Base-by-base conservation (phyloP, 257 asterid species). In the Verbascum thapsus region DNA sequence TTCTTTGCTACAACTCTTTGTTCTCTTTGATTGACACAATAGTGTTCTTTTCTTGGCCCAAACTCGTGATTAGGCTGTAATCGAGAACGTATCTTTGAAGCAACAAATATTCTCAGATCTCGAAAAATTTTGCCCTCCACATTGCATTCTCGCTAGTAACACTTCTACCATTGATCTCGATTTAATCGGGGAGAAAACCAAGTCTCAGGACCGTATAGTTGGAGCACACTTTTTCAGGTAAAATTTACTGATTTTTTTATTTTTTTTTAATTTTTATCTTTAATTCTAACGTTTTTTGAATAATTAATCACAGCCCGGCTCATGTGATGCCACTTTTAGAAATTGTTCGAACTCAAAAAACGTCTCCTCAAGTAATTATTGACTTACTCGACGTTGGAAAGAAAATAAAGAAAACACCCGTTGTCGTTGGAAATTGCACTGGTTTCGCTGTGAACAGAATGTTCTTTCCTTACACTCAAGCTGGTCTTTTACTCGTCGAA, bases 201-300 rank as follows among this genome's bases (percentile, higher is more conserved):
- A 61, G 72, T 87, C 96, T 43, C 85, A 74, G 5, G 95, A 90
- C 72, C 96, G 97, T 57, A 87, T 90, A 23, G 71, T 90, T 16
- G 99, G 99, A 67, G 95, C 99, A 63, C 99, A 94, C 66, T 94
- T 94, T 77, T 94, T 94, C 89, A 94, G 99, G 99, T 90, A 63
- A 57, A 42, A 45, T 19, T 32, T 15, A 10, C 5, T 26, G 2
- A 26, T 26, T 26, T 26, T 26, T 26, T 26, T 26, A 26, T 26
- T 26, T 1, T 26, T 26, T 8, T 18, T 17, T 18, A 12, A 17
- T 51, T 7, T 35, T 13, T 48, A 3, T 10, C 17, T 22, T n/a
- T 37, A 17, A 10, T 40, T n/a, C 19, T 17, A 49, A 48, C 53
- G 13, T 43, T 15, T 7, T 13, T 30, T 66, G 35, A 40, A 12